These are phyloP conservation scores for Gelatoporia subvermispora DNA, from an alignment of 768 basidiomycete species.

Conservation along the genomic window DNA sequence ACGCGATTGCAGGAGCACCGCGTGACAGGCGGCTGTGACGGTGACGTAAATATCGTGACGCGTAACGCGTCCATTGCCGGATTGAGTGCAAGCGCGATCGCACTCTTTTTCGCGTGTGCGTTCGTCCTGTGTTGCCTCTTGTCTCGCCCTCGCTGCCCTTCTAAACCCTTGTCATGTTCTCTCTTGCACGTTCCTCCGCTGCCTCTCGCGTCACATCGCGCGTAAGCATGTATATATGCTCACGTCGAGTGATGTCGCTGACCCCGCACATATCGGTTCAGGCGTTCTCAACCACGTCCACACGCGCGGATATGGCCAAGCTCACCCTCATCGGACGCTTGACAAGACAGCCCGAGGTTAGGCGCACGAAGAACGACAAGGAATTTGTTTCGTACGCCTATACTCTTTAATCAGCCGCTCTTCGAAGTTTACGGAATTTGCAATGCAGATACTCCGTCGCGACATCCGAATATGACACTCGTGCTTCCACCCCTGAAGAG, in stretches of 20 bases:
- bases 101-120: neutral
- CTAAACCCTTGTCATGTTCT: constrained; percentile 40
- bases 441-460: constrained; percentile 67
- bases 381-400: constrained; percentile 69
- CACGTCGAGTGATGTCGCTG: neutral
- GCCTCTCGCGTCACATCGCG: constrained; percentile 40
- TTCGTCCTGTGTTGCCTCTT: neutral
- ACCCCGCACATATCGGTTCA: constrained; percentile 21
- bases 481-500: constrained; percentile 55
- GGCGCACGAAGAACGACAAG: constrained; percentile 64
- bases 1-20: neutral
- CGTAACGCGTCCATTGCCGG: too few relatives aligned
- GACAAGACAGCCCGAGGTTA: constrained; percentile 64
- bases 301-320: constrained; percentile 66
- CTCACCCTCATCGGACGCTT: constrained; percentile 74
- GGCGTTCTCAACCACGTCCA: constrained; percentile 60
- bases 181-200: constrained; percentile 38
- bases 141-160: neutral
- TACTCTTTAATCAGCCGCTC: neutral
- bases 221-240: constrained; percentile 31
- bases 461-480: constrained; percentile 58
- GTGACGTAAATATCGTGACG: too few relatives aligned
- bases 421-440: neutral
- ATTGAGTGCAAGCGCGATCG: too few relatives aligned
- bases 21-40: neutral